Evolutionary conservation across 495 filamentous ascomycete genomes (phyloP).

Genomic region (Staphylotrichum tortipilum): DNA sequence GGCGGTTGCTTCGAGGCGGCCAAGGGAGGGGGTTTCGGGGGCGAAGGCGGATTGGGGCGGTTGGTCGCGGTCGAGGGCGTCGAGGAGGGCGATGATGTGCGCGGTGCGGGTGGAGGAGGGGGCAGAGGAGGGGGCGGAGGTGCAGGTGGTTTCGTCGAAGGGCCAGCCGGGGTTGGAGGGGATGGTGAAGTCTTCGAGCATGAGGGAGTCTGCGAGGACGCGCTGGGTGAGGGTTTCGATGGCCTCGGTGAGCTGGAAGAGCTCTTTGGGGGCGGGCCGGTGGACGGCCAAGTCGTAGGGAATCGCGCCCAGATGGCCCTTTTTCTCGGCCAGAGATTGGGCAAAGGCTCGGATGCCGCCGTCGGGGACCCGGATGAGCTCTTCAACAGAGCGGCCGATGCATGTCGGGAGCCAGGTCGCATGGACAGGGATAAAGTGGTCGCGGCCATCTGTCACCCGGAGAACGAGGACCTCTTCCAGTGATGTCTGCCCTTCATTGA

Average conservation of each 20-base stretch:
- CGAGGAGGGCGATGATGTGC: slow-evolving; percentile 40
- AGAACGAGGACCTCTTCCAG: slow-evolving; percentile 86
- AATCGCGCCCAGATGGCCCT: slow-evolving; percentile 26
- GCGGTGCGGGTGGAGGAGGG: slow-evolving; percentile 18
- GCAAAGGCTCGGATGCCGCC: slow-evolving; percentile 52
- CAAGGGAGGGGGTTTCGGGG: slow-evolving; percentile 48
- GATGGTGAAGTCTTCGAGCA: slow-evolving; percentile 57
- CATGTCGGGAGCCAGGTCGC: slow-evolving; percentile 73
- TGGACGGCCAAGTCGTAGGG: slow-evolving; percentile 38
- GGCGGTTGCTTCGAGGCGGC: slow-evolving; percentile 60
- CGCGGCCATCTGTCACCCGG: slow-evolving; percentile 73
- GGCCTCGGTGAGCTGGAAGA: slow-evolving; percentile 79
- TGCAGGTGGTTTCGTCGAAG: slow-evolving; percentile 46
- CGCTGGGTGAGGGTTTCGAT: slow-evolving; percentile 68
- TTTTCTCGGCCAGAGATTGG: slow-evolving; percentile 18
- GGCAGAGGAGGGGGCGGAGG: slow-evolving; percentile 19
- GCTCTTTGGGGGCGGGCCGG: slow-evolving; percentile 59
- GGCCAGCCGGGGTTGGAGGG: slow-evolving; percentile 62
- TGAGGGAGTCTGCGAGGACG: slow-evolving; percentile 72
- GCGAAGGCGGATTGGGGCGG: slow-evolving; percentile 49
- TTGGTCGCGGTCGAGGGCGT: slow-evolving; percentile 61
- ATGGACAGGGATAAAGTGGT: slow-evolving; percentile 80
- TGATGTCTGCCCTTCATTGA: slow-evolving; percentile 59
- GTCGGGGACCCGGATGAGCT: slow-evolving; percentile 76
- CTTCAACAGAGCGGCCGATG: slow-evolving; percentile 74